These are phyloP conservation scores for Solanum infundibuliforme DNA, from an alignment of 257 asterid species.

Conservation along the genomic window DNA sequence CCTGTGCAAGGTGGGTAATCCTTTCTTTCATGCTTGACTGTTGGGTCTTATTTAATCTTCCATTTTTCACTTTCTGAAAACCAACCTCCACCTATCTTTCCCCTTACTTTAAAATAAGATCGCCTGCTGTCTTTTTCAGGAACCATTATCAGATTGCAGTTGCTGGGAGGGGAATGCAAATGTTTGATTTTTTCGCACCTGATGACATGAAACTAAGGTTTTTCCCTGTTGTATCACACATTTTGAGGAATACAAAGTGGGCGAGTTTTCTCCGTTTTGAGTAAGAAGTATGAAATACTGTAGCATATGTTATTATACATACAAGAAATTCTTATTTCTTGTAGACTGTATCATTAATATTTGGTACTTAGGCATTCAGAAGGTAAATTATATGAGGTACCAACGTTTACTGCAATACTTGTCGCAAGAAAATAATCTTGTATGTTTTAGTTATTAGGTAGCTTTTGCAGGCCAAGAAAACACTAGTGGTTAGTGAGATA, in stretches of 20 bases:
- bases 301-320: neutral
- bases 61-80: neutral
- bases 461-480: neutral
- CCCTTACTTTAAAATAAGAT: neutral
- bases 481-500: neutral
- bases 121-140: slow-evolving; percentile 24
- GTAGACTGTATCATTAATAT: neutral
- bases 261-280: neutral
- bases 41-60: neutral
- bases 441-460: neutral
- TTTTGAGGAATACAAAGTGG: neutral
- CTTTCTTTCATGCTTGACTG: neutral
- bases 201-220: slow-evolving; percentile 5
- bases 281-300: neutral
- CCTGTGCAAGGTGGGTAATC: slow-evolving; percentile 42
- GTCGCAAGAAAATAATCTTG: neutral
- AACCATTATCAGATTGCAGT: slow-evolving; percentile 70
- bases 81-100: neutral
- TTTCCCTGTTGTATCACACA: neutral
- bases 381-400: neutral
- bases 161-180: slow-evolving; percentile 97
- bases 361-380: neutral
- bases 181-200: slow-evolving; percentile 50
- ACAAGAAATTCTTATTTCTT: neutral
- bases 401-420: neutral